Conservation (phyloP, 495 filamentous ascomycete genomes). For the Talaromyces trachyspermus region DNA sequence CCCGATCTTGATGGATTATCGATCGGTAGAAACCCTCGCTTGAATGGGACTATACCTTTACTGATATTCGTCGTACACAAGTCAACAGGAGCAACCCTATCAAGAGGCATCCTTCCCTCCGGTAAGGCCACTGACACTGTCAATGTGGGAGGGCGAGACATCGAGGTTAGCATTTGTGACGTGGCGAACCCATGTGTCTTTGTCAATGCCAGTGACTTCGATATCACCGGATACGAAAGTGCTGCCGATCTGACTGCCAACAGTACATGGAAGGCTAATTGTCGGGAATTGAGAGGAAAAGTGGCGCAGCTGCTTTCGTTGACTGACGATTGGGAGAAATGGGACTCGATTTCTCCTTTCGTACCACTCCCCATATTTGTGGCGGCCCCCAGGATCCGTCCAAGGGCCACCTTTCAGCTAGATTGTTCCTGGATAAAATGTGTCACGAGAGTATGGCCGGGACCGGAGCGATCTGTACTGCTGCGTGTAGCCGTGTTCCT, state of each 20-base stretch:
- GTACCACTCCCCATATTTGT: constrained; percentile 8
- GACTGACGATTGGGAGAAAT: constrained; percentile 4
- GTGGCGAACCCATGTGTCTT: constrained; percentile 8
- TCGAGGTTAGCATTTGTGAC: constrained; percentile 5
- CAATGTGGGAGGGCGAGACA: background rate
- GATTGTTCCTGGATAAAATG: constrained; percentile 10
- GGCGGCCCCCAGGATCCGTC: background rate
- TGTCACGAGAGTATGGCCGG: constrained; percentile 10
- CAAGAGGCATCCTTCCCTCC: constrained; percentile 1
- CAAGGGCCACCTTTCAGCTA: constrained; percentile 5
- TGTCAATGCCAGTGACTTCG: constrained; percentile 4
- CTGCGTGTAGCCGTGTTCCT: constrained; percentile 7
- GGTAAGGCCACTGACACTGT: background rate
- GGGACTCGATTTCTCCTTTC: constrained; percentile 3
- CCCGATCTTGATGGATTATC: constrained; percentile 5
- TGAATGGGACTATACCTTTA: background rate
- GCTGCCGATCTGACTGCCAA: constrained; percentile 8
- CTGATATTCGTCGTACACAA: background rate
- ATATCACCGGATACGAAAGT: constrained; percentile 6
- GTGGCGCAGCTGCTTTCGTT: constrained; percentile 1
- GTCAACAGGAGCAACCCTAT: background rate
- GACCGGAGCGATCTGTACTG: constrained; percentile 6
- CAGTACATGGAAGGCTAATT: background rate
- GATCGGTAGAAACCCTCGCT: background rate
- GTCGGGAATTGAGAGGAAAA: constrained; percentile 8